Evolutionary conservation across 208 protist genomes (phyloP).

Genomic region (Herpetomonas tarakana): DNA sequence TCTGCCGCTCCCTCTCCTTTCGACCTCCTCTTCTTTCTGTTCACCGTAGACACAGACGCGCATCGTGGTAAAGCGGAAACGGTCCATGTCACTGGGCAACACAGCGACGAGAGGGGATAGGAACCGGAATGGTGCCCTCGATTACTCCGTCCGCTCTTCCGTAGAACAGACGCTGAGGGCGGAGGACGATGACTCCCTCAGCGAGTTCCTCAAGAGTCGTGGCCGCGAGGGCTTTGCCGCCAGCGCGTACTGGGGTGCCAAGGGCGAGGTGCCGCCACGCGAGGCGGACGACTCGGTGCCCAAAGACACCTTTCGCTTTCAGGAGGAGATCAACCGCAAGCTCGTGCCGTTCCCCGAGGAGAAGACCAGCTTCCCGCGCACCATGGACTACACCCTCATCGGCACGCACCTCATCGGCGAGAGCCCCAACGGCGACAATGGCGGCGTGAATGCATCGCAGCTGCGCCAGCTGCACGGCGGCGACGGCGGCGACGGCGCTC

Average conservation of each 20-base stretch:
- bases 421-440: constrained; percentile 26
- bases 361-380: constrained; percentile 72
- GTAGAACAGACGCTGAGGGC: constrained; percentile 19
- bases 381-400: constrained; percentile 59
- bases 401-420: constrained; percentile 62
- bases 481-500: constrained; percentile 2
- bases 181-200: constrained; percentile 41
- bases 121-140: constrained; percentile 27
- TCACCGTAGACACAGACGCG: no score
- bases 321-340: constrained; percentile 79
- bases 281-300: constrained; percentile 65
- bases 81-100: not conserved
- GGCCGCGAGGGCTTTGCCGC: constrained; percentile 59
- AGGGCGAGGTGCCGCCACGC: constrained; percentile 64
- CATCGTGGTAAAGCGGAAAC: no score
- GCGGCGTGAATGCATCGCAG: constrained; percentile 65
- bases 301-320: constrained; percentile 68
- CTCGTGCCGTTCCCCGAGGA: constrained; percentile 77
- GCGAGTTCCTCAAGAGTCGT: constrained; percentile 47
- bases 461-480: constrained; percentile 31
- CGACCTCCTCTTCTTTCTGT: no score
- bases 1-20: no score
- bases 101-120: no score
- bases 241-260: constrained; percentile 85
- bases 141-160: constrained; percentile 21